Conservation (phyloP, 83 land plant species). For the Picea engelmannii region DNA sequence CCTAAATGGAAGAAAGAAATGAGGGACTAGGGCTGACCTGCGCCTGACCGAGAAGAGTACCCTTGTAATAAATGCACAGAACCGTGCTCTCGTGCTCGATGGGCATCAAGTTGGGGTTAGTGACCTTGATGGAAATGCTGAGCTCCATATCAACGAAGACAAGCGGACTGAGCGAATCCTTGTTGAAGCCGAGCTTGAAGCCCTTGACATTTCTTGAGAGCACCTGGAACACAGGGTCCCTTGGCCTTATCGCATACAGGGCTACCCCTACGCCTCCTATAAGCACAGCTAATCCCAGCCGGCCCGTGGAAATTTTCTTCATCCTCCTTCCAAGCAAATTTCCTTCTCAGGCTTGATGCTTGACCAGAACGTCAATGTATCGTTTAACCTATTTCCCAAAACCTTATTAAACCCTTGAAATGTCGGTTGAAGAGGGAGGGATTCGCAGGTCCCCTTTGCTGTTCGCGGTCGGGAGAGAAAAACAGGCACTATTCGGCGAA, state of each 20-base stretch:
- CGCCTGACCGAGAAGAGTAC: conserved; percentile 74
- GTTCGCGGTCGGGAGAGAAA: background rate
- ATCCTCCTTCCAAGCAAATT: too few relatives aligned
- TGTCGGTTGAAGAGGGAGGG: background rate
- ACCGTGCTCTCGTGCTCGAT: conserved; percentile 66
- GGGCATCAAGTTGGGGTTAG: conserved; percentile 79
- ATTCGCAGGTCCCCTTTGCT: background rate
- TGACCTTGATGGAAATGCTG: conserved; percentile 64
- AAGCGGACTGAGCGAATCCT: too few relatives aligned
- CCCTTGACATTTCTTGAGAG: too few relatives aligned
- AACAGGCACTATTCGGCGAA: background rate
- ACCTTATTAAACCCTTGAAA: background rate
- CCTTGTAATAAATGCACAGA: conserved; percentile 84
- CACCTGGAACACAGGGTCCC: too few relatives aligned
- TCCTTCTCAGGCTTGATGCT: too few relatives aligned
- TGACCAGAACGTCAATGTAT: too few relatives aligned
- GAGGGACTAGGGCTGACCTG: background rate
- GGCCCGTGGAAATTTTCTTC: too few relatives aligned
- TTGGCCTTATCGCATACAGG: too few relatives aligned
- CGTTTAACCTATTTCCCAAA: too few relatives aligned
- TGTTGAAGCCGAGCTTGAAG: too few relatives aligned
- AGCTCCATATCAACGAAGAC: conserved; percentile 68
- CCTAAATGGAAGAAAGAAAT: background rate
- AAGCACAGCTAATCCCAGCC: too few relatives aligned
- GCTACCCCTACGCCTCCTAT: too few relatives aligned